Evolutionary conservation across 768 basidiomycete genomes (phyloP).

Genomic region (Leucogyrophana mollusca): DNA sequence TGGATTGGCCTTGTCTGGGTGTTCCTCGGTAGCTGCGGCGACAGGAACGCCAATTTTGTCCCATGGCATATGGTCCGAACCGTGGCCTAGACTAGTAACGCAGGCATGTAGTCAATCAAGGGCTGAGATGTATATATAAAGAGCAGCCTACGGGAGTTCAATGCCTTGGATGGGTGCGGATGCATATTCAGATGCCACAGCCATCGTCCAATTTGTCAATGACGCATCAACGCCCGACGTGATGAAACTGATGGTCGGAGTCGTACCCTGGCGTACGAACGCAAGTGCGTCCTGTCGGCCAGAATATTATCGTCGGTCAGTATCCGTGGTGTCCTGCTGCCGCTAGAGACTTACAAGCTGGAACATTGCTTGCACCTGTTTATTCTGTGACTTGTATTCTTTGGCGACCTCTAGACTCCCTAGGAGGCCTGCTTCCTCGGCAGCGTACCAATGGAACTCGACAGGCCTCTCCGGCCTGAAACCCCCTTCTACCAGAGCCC

Average conservation of each 20-base stretch:
- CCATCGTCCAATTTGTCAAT: slow-evolving; percentile 38
- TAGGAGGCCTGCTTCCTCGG: slow-evolving; percentile 46
- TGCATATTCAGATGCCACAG: slow-evolving; percentile 31
- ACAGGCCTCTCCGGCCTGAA: slow-evolving; percentile 65
- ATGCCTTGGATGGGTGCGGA: slow-evolving; percentile 7
- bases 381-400: slow-evolving; percentile 43
- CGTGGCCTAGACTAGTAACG: slow-evolving; percentile 39
- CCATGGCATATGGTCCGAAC: slow-evolving; percentile 50
- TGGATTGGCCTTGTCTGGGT: slow-evolving; percentile 42
- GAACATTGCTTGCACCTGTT: slow-evolving; percentile 49
- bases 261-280: slow-evolving; percentile 17
- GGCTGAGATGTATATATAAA: no score
- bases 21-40: slow-evolving; percentile 43
- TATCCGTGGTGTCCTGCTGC: no score
- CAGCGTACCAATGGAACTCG: slow-evolving; percentile 86
- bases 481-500: slow-evolving; percentile 64
- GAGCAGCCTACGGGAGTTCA: slow-evolving; percentile 30
- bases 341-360: slow-evolving; percentile 44
- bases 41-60: slow-evolving; percentile 39
- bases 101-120: no score
- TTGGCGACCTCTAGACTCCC: slow-evolving; percentile 50
- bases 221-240: slow-evolving; percentile 41
- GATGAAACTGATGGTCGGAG: slow-evolving; percentile 24
- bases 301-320: no score
- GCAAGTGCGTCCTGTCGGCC: slow-evolving; percentile 34